Base-by-base conservation (phyloP, 352 stramenopile genomes). In the Phytophthora sp. region DNA sequence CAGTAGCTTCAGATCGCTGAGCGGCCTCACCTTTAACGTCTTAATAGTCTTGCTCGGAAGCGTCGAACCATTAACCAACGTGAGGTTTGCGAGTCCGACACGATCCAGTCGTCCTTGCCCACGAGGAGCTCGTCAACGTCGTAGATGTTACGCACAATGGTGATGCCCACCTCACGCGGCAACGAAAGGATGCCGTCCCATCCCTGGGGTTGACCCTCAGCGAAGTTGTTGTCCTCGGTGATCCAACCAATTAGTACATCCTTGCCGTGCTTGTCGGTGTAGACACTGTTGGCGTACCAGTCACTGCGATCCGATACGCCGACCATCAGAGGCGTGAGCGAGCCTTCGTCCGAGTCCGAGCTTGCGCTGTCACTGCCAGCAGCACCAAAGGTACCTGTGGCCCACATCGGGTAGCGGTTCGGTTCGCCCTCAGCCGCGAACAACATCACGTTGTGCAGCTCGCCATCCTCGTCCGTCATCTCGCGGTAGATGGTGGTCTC, bases 261-360 rank as follows among this genome's bases (percentile, higher is more conserved):
- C 71, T 87, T 87, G 57, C 70, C 70, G 48, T 77, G 62, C 26
- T 81, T 72, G 66, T 89, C 72, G 15, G 76, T 84, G 74, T 86
- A 84, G 38, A 88, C 75, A 43, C 61, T 79, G 64, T 87, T 87
- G 31, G 80, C 80, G 55, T 89, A 89, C 80, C 80, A 89, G 62
- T 87, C 68, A 30, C 75, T 84, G 32, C 74, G 74, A 54, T 89
- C 80, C 21, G 76, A 79, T 21, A 90, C 62, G 15, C 81, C 81
- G 2, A 90, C 81, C 69, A 87, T 88, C 9, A 64, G 59, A 27
- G 81, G 76, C 9, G 59, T 70, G 63, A 90, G 87, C 5, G 83
- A 39, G 39, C 75, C 70, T n/a, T 61, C 30, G 2, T 73, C 54
- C 12, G 60, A 27, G 49, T 74, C 69, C 18, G 43, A 39, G 10